Percentiles rank a stretch among this genome's conserved stretches.
Evolutionary conservation across 371 early-diverging fungal species (phyloP).

Genomic region (Haplosporangium sp.): DNA sequence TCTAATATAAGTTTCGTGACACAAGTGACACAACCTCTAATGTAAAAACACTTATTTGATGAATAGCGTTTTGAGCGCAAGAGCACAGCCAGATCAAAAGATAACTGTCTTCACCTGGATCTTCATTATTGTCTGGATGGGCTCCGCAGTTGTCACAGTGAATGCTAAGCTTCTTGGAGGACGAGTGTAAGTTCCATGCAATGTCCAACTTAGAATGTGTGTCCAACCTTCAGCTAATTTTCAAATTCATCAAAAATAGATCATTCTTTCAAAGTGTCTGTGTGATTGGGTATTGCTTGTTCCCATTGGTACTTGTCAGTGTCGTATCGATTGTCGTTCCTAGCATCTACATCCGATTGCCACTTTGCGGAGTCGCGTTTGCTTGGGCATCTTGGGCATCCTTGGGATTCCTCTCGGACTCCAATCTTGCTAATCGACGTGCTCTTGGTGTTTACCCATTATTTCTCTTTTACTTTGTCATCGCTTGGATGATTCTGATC

Average conservation of each 20-base stretch:
- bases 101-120: conserved; percentile 89
- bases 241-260: conserved; percentile 50
- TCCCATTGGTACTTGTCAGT: conserved; percentile 88
- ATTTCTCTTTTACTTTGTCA: conserved; percentile 91
- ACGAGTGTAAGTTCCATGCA: conserved; percentile 70
- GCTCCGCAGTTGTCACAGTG: conserved; percentile 91
- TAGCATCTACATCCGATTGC: conserved; percentile 74
- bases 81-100: conserved; percentile 78
- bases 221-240: neutral
- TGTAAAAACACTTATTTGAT: neutral
- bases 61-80: conserved; percentile 68
- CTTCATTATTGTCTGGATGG: conserved; percentile 93
- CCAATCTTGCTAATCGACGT: conserved; percentile 83
- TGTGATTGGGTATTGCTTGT: conserved; percentile 95
- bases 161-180: conserved; percentile 95
- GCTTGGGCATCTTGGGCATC: conserved; percentile 94
- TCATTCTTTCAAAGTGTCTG: conserved; percentile 96
- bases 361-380: conserved; percentile 78
- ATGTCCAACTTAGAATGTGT: neutral
- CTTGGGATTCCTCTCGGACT: conserved; percentile 87
- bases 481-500: conserved; percentile 91
- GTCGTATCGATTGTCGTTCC: conserved; percentile 76
- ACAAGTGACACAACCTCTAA: neutral
- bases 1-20: neutral
- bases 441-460: conserved; percentile 93